phyloP scores from a whole-genome alignment of 352 stramenopile genomes.

The Thraustochytrium striatum region DNA sequence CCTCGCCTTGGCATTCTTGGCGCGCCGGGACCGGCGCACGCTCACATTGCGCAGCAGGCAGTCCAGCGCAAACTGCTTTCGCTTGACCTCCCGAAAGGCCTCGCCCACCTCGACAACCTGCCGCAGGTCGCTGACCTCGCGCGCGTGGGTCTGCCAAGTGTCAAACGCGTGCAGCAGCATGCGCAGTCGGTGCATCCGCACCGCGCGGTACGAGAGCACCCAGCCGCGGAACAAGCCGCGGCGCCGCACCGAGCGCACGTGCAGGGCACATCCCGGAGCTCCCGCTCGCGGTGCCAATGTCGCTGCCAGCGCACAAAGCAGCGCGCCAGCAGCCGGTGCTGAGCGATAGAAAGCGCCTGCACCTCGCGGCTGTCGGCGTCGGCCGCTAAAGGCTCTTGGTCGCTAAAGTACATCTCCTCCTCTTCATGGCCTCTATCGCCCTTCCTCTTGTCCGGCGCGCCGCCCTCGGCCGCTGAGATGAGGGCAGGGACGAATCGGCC shows the following conservation, averaged over 20 bases:
- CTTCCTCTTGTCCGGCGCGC: not conserved
- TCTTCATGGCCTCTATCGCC: not conserved
- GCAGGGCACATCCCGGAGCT: not conserved
- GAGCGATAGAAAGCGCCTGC: too few relatives aligned
- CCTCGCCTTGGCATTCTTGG: not conserved
- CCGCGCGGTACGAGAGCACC: not conserved
- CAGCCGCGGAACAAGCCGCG: not conserved
- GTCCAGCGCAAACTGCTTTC: not conserved
- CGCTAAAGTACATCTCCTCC: not conserved
- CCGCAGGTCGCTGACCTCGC: not conserved
- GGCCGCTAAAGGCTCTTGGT: not conserved
- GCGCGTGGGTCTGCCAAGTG: not conserved
- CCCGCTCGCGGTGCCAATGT: not conserved
- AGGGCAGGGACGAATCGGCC: not conserved
- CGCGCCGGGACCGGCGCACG: not conserved
- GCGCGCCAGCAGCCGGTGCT: not conserved
- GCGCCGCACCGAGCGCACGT: not conserved
- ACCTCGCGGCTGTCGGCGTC: too few relatives aligned
- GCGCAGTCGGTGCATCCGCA: not conserved
- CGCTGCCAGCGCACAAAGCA: not conserved
- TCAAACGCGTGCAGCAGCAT: not conserved
- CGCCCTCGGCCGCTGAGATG: not conserved
- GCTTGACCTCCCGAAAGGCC: not conserved
- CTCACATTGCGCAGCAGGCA: not conserved
- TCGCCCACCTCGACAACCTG: conserved; percentile 2